Conservation (phyloP, 2,329 filamentous ascomycete genomes). For the Hypoxylon sp. region DNA sequence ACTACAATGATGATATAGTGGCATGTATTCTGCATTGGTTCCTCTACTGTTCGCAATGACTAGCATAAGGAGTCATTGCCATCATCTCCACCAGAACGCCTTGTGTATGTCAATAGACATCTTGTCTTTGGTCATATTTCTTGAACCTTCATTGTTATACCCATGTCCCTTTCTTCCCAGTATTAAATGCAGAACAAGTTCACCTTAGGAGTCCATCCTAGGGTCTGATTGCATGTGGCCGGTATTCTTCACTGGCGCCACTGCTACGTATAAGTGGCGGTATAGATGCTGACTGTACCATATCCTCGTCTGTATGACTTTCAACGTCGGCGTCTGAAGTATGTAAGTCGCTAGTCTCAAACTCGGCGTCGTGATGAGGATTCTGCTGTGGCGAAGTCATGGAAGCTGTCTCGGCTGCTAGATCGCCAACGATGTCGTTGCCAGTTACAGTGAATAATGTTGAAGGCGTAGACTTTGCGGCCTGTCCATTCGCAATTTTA, state of each 20-base stretch:
- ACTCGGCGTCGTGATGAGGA: slow-evolving; percentile 35
- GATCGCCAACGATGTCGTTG: slow-evolving; percentile 25
- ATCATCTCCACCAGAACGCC: background rate
- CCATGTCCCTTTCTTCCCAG: background rate
- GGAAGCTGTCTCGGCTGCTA: slow-evolving; percentile 42
- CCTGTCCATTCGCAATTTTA: background rate
- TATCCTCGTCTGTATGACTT: slow-evolving; percentile 51
- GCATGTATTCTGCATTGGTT: background rate
- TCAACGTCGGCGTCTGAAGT: slow-evolving; percentile 54
- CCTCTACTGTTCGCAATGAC: background rate
- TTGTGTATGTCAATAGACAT: background rate
- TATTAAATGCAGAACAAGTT: background rate
- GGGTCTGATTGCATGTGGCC: background rate
- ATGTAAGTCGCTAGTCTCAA: slow-evolving; percentile 49
- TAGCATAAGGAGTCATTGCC: background rate
- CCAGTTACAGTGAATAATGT: slow-evolving; percentile 15
- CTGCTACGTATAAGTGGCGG: slow-evolving; percentile 4
- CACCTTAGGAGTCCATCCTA: background rate
- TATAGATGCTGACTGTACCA: slow-evolving; percentile 18
- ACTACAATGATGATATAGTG: background rate
- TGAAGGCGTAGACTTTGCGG: slow-evolving; percentile 30
- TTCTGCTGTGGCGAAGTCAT: slow-evolving; percentile 45
- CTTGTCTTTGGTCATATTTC: background rate
- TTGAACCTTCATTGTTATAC: background rate
- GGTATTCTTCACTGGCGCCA: background rate